These are phyloP conservation scores for Quercus lobata DNA, from an alignment of 331 rosid genomes.

Conservation along the genomic window DNA sequence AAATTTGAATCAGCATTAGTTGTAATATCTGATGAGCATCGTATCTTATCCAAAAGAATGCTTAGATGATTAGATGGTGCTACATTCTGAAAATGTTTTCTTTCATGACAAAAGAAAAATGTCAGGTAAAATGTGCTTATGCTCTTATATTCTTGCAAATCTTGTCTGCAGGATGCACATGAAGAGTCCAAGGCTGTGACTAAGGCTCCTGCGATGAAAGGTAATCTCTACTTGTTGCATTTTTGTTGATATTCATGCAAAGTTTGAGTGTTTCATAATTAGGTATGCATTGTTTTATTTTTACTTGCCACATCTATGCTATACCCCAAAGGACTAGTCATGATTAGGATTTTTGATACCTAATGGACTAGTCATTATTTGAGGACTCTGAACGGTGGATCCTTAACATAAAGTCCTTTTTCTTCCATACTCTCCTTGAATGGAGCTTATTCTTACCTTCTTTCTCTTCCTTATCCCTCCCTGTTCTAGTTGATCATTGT, in stretches of 20 bases:
- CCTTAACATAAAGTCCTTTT: too few species aligned
- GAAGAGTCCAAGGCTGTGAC: slow-evolving; percentile 85
- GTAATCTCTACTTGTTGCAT: slow-evolving; percentile 34
- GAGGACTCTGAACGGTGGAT: too few species aligned
- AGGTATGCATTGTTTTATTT: not conserved
- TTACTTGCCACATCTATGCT: too few species aligned
- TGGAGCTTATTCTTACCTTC: too few species aligned
- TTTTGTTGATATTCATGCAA: not conserved
- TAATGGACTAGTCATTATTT: too few species aligned
- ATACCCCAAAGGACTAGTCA: too few species aligned
- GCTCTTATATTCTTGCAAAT: slow-evolving; percentile 10
- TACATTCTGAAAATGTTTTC: not conserved
- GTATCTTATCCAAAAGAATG: too few species aligned
- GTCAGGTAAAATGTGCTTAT: not conserved
- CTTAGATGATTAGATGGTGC: not conserved
- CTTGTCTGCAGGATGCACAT: slow-evolving; percentile 53
- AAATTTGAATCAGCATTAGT: not conserved
- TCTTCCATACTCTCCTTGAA: too few species aligned
- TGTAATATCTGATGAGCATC: not conserved
- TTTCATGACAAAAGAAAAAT: not conserved
- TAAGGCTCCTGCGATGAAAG: slow-evolving; percentile 88
- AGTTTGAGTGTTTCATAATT: not conserved
- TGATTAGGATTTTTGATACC: too few species aligned
- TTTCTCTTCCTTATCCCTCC: too few species aligned
- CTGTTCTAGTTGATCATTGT: too few species aligned